Conservation (phyloP, 495 filamentous ascomycete genomes). For the Hyaloscypha hepaticicola region DNA sequence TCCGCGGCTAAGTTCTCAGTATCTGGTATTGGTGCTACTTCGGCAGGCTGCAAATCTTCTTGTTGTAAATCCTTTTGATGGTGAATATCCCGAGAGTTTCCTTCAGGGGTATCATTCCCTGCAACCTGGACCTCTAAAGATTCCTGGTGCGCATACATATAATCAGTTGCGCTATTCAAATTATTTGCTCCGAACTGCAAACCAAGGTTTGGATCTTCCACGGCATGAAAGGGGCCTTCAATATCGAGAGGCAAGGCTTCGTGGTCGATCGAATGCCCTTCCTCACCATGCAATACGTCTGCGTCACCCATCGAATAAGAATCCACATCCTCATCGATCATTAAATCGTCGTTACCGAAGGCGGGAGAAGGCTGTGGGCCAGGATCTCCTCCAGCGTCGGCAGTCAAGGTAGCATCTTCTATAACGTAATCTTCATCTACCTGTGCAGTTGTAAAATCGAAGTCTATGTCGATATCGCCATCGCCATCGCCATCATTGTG, state of each 20-base stretch:
- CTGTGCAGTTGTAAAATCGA: slow-evolving; percentile 56
- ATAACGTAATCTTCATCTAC: slow-evolving; percentile 65
- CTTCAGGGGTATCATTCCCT: not conserved
- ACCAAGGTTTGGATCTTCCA: not conserved
- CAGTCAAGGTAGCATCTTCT: slow-evolving; percentile 41
- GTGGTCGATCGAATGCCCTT: slow-evolving; percentile 11
- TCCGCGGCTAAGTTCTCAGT: not conserved
- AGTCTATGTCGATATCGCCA: slow-evolving; percentile 74
- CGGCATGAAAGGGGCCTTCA: not conserved
- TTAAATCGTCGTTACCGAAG: slow-evolving; percentile 43
- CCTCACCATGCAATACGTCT: slow-evolving; percentile 28
- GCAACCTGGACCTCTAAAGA: not conserved
- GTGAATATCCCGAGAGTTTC: not conserved
- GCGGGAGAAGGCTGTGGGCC: slow-evolving; percentile 28
- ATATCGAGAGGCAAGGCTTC: slow-evolving; percentile 9
- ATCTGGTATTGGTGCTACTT: not conserved
- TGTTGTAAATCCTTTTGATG: too few relatives aligned
- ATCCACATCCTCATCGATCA: slow-evolving; percentile 45
- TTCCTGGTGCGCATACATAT: not conserved
- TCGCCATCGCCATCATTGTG: slow-evolving; percentile 49
- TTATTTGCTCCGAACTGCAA: not conserved
- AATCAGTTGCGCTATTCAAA: not conserved
- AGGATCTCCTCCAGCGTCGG: slow-evolving; percentile 22
- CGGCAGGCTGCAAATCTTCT: not conserved
- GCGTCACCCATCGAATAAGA: slow-evolving; percentile 42